Percentiles rank a stretch among this genome's conserved stretches.
Conservation (phyloP, 768 basidiomycete genomes). For the Russula griseocarnosa region DNA sequence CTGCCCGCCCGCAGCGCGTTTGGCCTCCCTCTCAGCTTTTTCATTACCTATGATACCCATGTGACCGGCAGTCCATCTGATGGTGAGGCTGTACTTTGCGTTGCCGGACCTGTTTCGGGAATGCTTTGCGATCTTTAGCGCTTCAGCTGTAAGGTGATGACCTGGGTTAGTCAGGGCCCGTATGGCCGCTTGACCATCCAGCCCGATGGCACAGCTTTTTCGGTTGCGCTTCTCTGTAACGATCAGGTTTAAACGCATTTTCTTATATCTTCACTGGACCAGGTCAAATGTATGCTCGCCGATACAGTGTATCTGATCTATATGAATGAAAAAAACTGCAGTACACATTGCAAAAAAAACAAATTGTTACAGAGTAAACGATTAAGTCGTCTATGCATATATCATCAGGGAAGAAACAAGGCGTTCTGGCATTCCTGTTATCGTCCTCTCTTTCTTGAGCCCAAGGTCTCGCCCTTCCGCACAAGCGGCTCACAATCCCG, state of each 20-base stretch:
- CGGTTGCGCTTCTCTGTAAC: too few species aligned
- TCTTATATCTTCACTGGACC: neutral
- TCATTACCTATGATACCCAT: too few species aligned
- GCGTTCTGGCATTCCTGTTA: constrained; percentile 21
- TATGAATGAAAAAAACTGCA: neutral
- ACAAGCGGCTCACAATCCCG: constrained; percentile 47
- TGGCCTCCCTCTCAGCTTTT: neutral
- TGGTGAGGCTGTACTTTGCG: too few species aligned
- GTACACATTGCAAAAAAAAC: constrained; percentile 3
- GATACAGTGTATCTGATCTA: neutral
- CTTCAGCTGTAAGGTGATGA: too few species aligned
- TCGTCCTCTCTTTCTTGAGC: constrained; percentile 35
- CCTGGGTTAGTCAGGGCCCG: too few species aligned
- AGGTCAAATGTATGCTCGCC: neutral
- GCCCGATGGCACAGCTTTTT: too few species aligned
- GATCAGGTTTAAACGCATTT: too few species aligned
- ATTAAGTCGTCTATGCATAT: neutral
- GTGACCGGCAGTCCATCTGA: too few species aligned
- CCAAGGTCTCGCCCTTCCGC: constrained; percentile 33
- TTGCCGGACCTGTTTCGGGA: too few species aligned
- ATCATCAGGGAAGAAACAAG: neutral
- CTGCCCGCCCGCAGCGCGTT: neutral
- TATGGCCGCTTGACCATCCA: too few species aligned
- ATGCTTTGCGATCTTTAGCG: too few species aligned
- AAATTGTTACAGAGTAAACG: neutral